A percentile compares a stretch with the other conserved stretches of the same genome.
phyloP scores from a whole-genome alignment of 1,284 basidiomycete genomes.

The Meira miltonrushii region DNA sequence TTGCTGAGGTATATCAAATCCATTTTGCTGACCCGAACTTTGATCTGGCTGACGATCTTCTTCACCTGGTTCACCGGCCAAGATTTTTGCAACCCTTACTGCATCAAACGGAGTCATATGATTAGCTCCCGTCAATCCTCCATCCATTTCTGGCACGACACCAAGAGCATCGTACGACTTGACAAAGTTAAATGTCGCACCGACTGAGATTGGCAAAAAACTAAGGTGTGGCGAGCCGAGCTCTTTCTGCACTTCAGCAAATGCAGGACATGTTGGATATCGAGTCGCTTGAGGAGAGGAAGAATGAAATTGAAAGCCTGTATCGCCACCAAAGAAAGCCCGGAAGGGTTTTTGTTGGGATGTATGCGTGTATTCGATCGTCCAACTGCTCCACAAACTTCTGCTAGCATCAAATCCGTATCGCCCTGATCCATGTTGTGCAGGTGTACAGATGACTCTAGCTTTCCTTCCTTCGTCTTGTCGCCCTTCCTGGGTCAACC shows the following conservation, averaged over 20 bases:
- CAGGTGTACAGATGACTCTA: slow-evolving; percentile 40
- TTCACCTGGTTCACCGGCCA: slow-evolving; percentile 16
- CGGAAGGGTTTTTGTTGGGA: slow-evolving; percentile 14
- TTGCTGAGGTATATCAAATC: background rate
- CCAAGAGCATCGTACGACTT: slow-evolving; percentile 39
- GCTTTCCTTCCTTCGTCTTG: slow-evolving; percentile 3
- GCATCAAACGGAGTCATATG: slow-evolving; percentile 48
- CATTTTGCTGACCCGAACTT: background rate
- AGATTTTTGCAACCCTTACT: slow-evolving; percentile 25
- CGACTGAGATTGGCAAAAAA: slow-evolving; percentile 47
- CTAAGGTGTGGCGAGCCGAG: slow-evolving; percentile 33
- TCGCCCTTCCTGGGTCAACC: background rate
- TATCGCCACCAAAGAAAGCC: slow-evolving; percentile 47
- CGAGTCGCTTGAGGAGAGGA: background rate
- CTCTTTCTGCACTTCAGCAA: slow-evolving; percentile 27
- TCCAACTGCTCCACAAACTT: slow-evolving; percentile 44
- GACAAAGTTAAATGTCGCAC: slow-evolving; percentile 45
- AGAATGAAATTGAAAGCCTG: slow-evolving; percentile 42
- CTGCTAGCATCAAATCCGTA: slow-evolving; percentile 32
- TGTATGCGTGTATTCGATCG: slow-evolving; percentile 24
- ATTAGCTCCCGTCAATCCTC: slow-evolving; percentile 40
- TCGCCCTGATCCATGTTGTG: slow-evolving; percentile 48
- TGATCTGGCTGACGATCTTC: background rate
- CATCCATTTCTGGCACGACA: slow-evolving; percentile 34
- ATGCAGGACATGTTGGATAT: slow-evolving; percentile 44